Percentiles rank a stretch among this genome's conserved stretches.
Evolutionary conservation across 371 early-diverging fungal species (phyloP).

Genomic region (Lichtheimia ramosa): DNA sequence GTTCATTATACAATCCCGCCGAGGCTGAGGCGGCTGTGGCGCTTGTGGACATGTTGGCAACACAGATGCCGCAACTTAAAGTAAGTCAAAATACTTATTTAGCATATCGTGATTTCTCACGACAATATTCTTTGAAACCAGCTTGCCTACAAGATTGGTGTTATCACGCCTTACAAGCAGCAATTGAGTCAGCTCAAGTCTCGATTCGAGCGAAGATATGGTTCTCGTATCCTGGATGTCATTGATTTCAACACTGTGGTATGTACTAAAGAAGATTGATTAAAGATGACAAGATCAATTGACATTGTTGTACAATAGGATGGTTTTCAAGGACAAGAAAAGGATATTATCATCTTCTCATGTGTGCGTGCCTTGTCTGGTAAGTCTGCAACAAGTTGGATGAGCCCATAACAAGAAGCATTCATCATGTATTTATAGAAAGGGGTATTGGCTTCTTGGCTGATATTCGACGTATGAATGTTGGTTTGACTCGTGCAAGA

Average conservation of each 20-base stretch:
- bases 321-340: conserved; percentile 99
- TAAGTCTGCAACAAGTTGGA: conserved; percentile 15
- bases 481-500: conserved; percentile 93
- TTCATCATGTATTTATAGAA: conserved; percentile 9
- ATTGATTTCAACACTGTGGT: conserved; percentile 93
- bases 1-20: conserved; percentile 79
- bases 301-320: conserved; percentile 56
- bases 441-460: conserved; percentile 90
- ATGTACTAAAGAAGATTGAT: conserved; percentile 7
- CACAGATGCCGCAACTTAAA: conserved; percentile 53
- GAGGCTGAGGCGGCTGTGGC: conserved; percentile 80
- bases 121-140: conserved; percentile 15
- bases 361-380: conserved; percentile 85
- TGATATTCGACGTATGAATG: conserved; percentile 92
- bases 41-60: conserved; percentile 66
- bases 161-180: conserved; percentile 93
- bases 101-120: neutral
- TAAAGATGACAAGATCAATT: neutral
- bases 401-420: neutral
- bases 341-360: conserved; percentile 94
- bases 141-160: conserved; percentile 79
- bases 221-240: conserved; percentile 58
- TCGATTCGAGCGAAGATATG: conserved; percentile 65
- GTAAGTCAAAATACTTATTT: conserved; percentile 29
- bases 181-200: conserved; percentile 77